Evolutionary conservation across 2,329 filamentous ascomycete species (phyloP), one percentile per base, ranked within the genome.

Genomic region (Neofusicoccum cordaticola): DNA sequence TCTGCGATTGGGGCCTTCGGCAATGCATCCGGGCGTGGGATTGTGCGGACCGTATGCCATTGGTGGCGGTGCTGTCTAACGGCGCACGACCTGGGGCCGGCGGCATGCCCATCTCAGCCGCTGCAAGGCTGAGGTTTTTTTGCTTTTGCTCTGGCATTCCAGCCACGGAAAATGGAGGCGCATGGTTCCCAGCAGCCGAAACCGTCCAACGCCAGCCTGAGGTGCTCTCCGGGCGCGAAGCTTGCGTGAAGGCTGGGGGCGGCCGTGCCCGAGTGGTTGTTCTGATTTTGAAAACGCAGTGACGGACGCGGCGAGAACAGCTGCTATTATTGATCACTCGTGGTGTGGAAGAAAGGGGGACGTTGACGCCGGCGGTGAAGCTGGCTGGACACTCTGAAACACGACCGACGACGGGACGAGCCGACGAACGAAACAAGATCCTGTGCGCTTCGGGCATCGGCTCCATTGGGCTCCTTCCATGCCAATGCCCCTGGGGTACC

Each of bases 311-410:
- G 31, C 35, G 31, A 37, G 41, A 22, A 31, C 19, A 9, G 27
- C n/a, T 60, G 42, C 56, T 47, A 22, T 47, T 60, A 5, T 5
- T 31, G 27, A 15, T 44, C 17, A 19, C 56, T 5, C n/a, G 39
- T 12, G 27, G 41, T 58, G 53, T 47, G 15, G 53, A 31, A 17
- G 39, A 37, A 19, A 35, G 41, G 52, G 52, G 15, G 53, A 57
- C 27, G 53, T 58, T 15, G 56, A 13, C 31, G 56, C 4, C 42
- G 56, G 56, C 42, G 56, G 56, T 60, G 42, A 60, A 47, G 41
- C 41, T 11, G 22, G 22, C 17, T 52, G 31, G 13, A 15, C 12
- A 8, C 50, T 35, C 22, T 58, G 53, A 58, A 58, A 44, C 53
- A 42, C 52, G 52, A 9, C 52, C 52, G 39, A 31, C 48, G 48